Conservation (phyloP, 1,139 yeast genomes). For the Hansenula lynferdii region DNA sequence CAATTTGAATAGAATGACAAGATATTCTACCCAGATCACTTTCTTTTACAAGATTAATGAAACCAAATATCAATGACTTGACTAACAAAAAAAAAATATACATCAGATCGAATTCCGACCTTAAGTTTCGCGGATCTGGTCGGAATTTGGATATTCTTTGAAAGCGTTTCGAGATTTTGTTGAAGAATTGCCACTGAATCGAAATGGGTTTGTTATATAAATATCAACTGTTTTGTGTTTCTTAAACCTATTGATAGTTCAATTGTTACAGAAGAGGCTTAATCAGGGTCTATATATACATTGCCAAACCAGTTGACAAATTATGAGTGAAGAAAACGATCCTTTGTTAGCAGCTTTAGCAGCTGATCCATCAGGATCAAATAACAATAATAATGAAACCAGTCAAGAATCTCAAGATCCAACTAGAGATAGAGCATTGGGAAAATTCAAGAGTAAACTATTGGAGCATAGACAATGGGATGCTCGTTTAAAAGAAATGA, state of each 20-base stretch:
- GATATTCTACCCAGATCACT: no score
- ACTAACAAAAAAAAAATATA: no score
- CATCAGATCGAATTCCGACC: no score
- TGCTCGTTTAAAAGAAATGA: conserved; percentile 78
- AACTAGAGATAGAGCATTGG: conserved; percentile 77
- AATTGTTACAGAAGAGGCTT: background rate
- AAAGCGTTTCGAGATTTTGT: background rate
- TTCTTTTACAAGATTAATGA: no score
- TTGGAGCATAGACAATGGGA: conserved; percentile 96
- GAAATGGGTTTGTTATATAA: no score
- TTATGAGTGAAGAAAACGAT: conserved; percentile 65
- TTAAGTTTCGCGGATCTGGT: background rate
- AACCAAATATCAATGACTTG: no score
- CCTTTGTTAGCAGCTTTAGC: conserved; percentile 70
- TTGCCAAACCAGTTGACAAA: background rate
- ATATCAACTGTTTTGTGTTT: no score
- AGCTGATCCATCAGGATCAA: conserved; percentile 25
- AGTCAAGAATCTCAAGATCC: conserved; percentile 16
- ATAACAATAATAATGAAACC: conserved; percentile 5
- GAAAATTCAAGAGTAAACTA: conserved; percentile 77
- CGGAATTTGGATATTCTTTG: background rate
- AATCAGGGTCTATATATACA: no score
- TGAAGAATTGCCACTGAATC: background rate
- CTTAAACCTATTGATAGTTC: no score
- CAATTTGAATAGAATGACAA: no score